Conservation (phyloP, 257 asterid species). For the Gardenia jasminoides region DNA sequence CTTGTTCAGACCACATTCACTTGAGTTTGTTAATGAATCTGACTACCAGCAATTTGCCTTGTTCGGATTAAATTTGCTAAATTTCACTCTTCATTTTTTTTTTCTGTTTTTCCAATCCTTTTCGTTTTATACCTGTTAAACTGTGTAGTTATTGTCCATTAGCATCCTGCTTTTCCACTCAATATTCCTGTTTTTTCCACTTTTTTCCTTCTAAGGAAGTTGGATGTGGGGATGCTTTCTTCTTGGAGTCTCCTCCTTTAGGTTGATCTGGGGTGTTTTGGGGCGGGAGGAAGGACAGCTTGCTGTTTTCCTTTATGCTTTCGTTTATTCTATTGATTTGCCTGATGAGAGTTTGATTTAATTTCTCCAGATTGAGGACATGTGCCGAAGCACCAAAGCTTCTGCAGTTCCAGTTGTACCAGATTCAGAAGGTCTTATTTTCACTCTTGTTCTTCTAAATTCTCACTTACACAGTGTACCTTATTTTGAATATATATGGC, state of each 20-base stretch:
- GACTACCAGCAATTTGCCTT: neutral
- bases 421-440: conserved; percentile 77
- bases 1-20: neutral
- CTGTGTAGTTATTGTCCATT: neutral
- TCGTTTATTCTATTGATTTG: neutral
- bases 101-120: neutral
- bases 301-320: too few species aligned
- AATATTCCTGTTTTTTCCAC: neutral
- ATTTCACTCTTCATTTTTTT: neutral
- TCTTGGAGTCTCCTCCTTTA: neutral
- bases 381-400: conserved; percentile 83
- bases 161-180: neutral
- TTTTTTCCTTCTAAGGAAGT: neutral
- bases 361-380: conserved; percentile 74
- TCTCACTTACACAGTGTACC: neutral
- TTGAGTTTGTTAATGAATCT: conserved; percentile 6
- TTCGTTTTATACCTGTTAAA: neutral
- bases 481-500: neutral
- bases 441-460: neutral
- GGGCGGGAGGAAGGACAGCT: neutral
- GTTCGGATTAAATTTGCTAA: neutral
- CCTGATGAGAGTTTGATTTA: conserved; percentile 6
- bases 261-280: neutral
- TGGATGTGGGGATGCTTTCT: neutral
- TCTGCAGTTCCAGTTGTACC: conserved; percentile 89